Percentiles rank a stretch among this genome's conserved stretches.
Conservation (phyloP, 2,329 filamentous ascomycete species). For the Myriosclerotinia curreyana region DNA sequence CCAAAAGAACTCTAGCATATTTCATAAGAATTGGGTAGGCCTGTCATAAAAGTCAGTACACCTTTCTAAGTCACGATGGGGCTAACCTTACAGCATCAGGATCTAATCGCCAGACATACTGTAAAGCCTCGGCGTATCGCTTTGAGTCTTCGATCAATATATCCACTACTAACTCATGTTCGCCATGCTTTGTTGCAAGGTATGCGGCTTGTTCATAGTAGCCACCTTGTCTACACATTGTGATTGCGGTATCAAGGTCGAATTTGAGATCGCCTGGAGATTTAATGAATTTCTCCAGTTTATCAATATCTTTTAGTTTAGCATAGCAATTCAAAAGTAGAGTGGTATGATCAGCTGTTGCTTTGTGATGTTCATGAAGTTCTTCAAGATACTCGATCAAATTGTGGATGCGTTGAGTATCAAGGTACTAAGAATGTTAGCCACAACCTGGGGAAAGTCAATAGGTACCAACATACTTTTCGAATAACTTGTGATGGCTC, state of each 20-base stretch:
- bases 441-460: conserved; percentile 1
- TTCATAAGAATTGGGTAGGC: conserved; percentile 91
- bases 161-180: conserved; percentile 90
- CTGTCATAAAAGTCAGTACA: conserved; percentile 43
- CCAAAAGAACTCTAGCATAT: conserved; percentile 85
- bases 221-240: conserved; percentile 94
- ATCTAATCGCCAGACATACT: conserved; percentile 87
- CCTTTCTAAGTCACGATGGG: neutral
- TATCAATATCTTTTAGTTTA: conserved; percentile 94
- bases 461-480: conserved; percentile 55
- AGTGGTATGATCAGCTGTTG: conserved; percentile 93
- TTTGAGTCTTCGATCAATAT: conserved; percentile 95
- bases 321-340: conserved; percentile 95
- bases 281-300: conserved; percentile 95
- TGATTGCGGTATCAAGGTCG: conserved; percentile 92
- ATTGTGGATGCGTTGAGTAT: conserved; percentile 96
- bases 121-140: conserved; percentile 80
- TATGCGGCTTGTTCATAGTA: conserved; percentile 98
- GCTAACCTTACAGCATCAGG: conserved; percentile 62
- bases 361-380: conserved; percentile 87
- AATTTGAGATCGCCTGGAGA: conserved; percentile 93
- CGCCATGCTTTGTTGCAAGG: conserved; percentile 87
- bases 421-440: conserved; percentile 66
- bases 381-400: conserved; percentile 96
- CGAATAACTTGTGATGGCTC: conserved; percentile 95